These are phyloP conservation scores for Phytophthora ramorum DNA, from an alignment of 352 stramenopile genomes.

Conservation along the genomic window DNA sequence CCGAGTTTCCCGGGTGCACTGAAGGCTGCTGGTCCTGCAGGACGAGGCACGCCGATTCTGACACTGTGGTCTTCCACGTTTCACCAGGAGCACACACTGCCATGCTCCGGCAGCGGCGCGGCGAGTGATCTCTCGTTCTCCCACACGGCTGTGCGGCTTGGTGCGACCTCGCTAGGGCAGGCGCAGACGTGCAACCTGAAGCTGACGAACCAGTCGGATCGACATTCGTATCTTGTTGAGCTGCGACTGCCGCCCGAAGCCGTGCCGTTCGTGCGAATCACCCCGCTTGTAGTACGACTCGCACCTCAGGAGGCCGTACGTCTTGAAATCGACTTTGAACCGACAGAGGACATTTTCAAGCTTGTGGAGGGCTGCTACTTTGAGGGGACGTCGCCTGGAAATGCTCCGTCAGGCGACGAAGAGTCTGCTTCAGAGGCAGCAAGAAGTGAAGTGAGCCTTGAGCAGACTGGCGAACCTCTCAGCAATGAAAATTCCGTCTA, in stretches of 20 bases:
- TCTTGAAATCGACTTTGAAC: conserved; percentile 87
- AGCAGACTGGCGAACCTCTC: not conserved
- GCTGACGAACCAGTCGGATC: conserved; percentile 44
- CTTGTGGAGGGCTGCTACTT: conserved; percentile 27
- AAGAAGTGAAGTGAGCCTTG: conserved; percentile 10
- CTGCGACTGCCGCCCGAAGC: conserved; percentile 39
- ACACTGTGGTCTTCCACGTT: conserved; percentile 49
- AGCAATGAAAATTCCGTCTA: not conserved
- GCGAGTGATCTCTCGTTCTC: conserved; percentile 43
- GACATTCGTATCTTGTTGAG: conserved; percentile 31
- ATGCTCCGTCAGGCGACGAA: not conserved
- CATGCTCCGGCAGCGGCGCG: conserved; percentile 40
- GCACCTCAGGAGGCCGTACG: conserved; percentile 46
- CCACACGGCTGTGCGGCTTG: conserved; percentile 41
- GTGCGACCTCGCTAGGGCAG: conserved; percentile 48
- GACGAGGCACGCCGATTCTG: conserved; percentile 22
- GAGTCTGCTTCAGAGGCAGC: conserved; percentile 1
- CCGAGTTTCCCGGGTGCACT: conserved; percentile 30
- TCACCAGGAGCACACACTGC: conserved; percentile 41
- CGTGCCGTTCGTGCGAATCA: conserved; percentile 52
- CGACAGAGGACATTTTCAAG: conserved; percentile 54
- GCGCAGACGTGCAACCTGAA: conserved; percentile 40
- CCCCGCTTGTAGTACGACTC: conserved; percentile 70
- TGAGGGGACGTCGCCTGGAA: conserved; percentile 7
- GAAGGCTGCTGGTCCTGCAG: not conserved